Evolutionary conservation across 179 eudicot species (phyloP), one percentile per base, ranked within the genome.

Genomic region (Carnegiea gigantea): DNA sequence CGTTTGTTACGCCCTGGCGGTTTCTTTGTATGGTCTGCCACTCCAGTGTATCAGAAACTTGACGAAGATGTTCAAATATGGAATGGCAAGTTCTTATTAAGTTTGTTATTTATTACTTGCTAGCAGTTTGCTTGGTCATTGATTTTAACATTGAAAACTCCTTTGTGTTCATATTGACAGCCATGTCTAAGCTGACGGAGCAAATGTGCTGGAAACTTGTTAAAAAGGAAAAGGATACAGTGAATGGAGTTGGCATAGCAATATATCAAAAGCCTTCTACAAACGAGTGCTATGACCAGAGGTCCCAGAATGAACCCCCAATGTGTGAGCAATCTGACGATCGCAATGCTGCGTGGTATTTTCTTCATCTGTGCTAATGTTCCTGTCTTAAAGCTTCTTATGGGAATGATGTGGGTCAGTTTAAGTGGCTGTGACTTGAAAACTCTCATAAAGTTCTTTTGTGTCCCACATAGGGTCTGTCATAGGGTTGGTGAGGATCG

Each of bases 1-100:
- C 98, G 98, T 72, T 81, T 95, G 59, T 82, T 95, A 70, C 90
- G 99, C 38, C 98, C 98, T 79, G 98, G 99, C 46, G 99, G 98
- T 73, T 92, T 78, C 86, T 95, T 95, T 80, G 86, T 95, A 57
- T 94, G 99, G 99, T 95, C 97, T 78, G 98, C 98, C 68, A 95
- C 99, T 75, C 99, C 98, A 40, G 89, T 94, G 53, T 92, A 94
- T 84, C 91, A 86, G 88, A 92, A 78, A 77, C 81, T 77, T 38
- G 84, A 88, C 6, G 97, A 92, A 84, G 95, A 95, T 90, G 91
- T 83, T 82, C 86, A 82, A 81, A 92, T 94, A 73, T 94, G 98
- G 99, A 84, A 92, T 75, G 99, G 98, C 86, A 84, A 82, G 86
- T 82, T 60, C 67, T 67, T n/a, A 23, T 49, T 6, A 67, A 12